These are phyloP conservation scores for Rhipidocladum racemiflorum DNA, from an alignment of 176 grass and related monocot genomes.

Conservation along the genomic window DNA sequence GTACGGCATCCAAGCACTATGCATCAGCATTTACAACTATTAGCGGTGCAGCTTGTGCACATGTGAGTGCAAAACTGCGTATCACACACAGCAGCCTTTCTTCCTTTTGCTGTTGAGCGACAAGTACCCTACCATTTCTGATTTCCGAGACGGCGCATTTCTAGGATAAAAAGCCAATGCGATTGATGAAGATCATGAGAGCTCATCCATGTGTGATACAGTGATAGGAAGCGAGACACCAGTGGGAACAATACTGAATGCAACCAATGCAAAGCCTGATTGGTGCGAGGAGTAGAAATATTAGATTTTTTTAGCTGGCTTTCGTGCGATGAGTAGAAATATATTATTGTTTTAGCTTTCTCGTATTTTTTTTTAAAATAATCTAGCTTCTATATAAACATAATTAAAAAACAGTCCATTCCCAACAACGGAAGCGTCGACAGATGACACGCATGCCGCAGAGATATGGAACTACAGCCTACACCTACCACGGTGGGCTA, in stretches of 20 bases:
- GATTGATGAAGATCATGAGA: not conserved
- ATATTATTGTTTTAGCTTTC: too few relatives aligned
- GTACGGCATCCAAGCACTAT: not conserved
- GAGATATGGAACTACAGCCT: too few relatives aligned
- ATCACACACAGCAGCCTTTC: not conserved
- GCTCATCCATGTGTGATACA: not conserved
- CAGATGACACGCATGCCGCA: too few relatives aligned
- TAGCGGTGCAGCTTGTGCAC: not conserved
- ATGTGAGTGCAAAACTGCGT: not conserved
- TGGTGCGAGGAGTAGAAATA: not conserved
- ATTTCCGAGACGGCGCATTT: not conserved
- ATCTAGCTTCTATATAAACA: too few relatives aligned
- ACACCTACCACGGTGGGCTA: too few relatives aligned
- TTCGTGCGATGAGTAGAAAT: too few relatives aligned
- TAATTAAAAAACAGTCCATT: too few relatives aligned
- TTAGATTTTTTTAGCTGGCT: too few relatives aligned
- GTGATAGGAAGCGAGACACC: not conserved
- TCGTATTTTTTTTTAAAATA: too few relatives aligned
- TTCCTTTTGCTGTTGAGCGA: not conserved
- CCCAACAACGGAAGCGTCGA: too few relatives aligned
- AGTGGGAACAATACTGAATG: not conserved
- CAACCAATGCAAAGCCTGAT: not conserved
- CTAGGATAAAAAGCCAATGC: not conserved
- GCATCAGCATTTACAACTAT: not conserved
- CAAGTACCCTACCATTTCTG: not conserved